These are phyloP conservation scores for Clonostachys rhizophaga DNA, from an alignment of 2,329 filamentous ascomycete species.

Conservation along the genomic window DNA sequence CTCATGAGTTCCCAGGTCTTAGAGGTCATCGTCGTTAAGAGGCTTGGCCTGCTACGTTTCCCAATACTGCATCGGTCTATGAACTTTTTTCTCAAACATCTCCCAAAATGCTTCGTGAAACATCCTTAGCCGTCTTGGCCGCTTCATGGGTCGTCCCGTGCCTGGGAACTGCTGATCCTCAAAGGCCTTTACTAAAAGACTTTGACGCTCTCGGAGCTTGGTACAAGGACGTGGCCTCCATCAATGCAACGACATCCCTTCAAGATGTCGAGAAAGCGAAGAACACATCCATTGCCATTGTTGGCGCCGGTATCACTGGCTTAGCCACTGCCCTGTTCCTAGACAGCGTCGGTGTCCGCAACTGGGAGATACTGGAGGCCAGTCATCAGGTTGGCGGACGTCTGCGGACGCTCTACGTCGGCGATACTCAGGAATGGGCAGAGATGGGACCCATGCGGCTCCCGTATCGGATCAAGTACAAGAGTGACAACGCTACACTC, in stretches of 20 bases:
- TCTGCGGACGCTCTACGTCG: conserved; percentile 33
- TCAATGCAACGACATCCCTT: conserved; percentile 14
- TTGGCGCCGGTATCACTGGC: conserved; percentile 25
- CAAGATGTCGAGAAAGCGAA: conserved; percentile 7
- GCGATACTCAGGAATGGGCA: conserved; percentile 20
- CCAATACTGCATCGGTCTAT: too few species aligned
- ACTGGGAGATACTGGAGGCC: conserved; percentile 34
- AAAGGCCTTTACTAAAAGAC: conserved; percentile 4
- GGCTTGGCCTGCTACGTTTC: too few species aligned
- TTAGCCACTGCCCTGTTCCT: conserved; percentile 17
- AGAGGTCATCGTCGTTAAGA: too few species aligned
- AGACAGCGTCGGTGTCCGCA: conserved; percentile 28
- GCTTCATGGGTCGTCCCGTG: background rate
- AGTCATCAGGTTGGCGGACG: conserved; percentile 28
- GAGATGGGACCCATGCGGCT: conserved; percentile 39
- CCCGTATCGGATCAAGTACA: conserved; percentile 28
- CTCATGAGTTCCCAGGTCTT: too few species aligned
- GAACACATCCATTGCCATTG: conserved; percentile 12
- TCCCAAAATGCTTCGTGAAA: background rate
- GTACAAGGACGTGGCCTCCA: conserved; percentile 29
- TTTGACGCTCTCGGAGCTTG: conserved; percentile 26
- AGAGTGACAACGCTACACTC: conserved; percentile 31
- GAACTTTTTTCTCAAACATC: too few species aligned
- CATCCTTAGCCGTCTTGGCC: background rate
- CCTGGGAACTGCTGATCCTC: background rate